Evolutionary conservation across 768 basidiomycete genomes (phyloP).

Genomic region (Russula emetica): DNA sequence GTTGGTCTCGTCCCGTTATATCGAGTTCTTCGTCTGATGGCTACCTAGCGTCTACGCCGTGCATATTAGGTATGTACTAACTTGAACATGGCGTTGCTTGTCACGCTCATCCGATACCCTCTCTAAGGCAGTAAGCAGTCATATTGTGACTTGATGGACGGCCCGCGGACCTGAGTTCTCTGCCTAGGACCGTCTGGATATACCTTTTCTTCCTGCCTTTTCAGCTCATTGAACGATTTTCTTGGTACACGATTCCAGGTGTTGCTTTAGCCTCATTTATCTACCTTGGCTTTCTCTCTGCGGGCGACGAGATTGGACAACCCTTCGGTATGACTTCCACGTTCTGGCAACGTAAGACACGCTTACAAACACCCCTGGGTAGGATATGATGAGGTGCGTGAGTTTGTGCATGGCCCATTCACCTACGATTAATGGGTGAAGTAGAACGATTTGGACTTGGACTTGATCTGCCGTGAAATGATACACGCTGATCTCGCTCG

Average conservation of each 20-base stretch:
- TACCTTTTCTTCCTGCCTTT: constrained; percentile 77
- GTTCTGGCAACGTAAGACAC: neutral
- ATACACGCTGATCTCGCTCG: constrained; percentile 54
- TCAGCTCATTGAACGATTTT: constrained; percentile 60
- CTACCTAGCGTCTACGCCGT: constrained; percentile 54
- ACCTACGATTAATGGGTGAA: neutral
- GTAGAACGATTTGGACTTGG: constrained; percentile 64
- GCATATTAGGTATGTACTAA: constrained; percentile 47
- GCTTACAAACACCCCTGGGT: neutral
- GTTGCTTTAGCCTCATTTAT: constrained; percentile 64
- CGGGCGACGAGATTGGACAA: constrained; percentile 67
- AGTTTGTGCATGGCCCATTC: neutral
- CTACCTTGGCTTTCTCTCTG: constrained; percentile 71
- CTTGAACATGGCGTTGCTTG: neutral
- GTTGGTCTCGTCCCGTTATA: constrained; percentile 31
- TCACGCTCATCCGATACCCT: neutral
- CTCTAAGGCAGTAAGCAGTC: constrained; percentile 9
- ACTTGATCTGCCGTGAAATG: constrained; percentile 56
- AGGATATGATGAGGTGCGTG: constrained; percentile 58
- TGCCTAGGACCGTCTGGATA: constrained; percentile 54
- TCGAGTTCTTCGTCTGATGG: constrained; percentile 3
- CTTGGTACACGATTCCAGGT: constrained; percentile 63
- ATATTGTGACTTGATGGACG: neutral
- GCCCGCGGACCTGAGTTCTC: neutral
- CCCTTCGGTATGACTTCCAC: constrained; percentile 48